Evolutionary conservation across 345 rosid genomes (phyloP), one percentile per base, ranked within the genome.

Genomic region (Gossypium ekmanianum): DNA sequence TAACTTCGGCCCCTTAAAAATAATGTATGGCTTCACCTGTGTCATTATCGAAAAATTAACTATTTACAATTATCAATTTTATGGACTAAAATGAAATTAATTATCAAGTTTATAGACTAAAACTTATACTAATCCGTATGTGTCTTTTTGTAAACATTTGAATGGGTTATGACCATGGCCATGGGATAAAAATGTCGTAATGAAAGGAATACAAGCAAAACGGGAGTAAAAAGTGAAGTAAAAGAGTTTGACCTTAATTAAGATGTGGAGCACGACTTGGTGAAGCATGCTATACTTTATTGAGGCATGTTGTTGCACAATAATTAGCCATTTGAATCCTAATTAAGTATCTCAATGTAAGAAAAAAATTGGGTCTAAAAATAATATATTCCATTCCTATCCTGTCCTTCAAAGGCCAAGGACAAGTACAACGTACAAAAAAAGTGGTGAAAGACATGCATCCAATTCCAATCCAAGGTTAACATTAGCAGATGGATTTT

Each of bases 261-360:
- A 52, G 57, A 52, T 16, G 57, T 52, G 18, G 22, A 52, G 20
- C 57, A 16, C 57, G 18, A 16, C 57, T 52, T 52, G 20, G 7
- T 17, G 57, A 52, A 13, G 7, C 9, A 13, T 52, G 7, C 18
- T 52, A 52, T 3, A 13, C 17, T 52, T 52, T 52, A 34, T 14
- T 16, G 57, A 52, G 57, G 18, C 9, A 17, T 8, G 13, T 45
- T 10, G 50, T 45, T 45, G 51, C 11, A 56, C 27, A 20, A 16
- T 27, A 27, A 61, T 61, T 61, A 27, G 44, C 14, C 66, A 61
- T 61, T 27, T 27, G 14, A 61, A 39, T 65, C 50, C 17, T 48
- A 48, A 48, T 68, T 12, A 48, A 48, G 24, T 29, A 68, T 48
- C 57, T 45, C 20, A 68, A 68, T 68, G 20, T 68, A 68, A 68